A percentile compares a stretch with the other conserved stretches of the same genome.
These are phyloP conservation scores for Podaxis sp. DNA, from an alignment of 768 basidiomycete genomes.

Conservation along the genomic window DNA sequence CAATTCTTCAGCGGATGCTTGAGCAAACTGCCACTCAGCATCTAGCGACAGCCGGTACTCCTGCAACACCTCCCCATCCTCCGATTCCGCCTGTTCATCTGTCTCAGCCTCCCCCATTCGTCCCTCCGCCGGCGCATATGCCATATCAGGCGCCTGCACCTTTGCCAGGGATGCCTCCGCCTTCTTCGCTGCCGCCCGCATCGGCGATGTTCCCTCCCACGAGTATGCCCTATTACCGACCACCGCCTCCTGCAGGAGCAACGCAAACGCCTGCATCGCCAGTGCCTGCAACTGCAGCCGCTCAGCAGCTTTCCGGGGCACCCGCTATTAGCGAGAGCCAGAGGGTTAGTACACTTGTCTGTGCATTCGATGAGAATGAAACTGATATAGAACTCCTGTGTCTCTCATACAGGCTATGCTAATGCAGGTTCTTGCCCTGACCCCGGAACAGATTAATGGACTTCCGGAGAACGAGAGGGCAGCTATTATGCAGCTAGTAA, in stretches of 20 bases:
- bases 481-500: conserved; percentile 80
- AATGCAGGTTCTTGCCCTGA: conserved; percentile 81
- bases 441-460: conserved; percentile 78
- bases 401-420: conserved; percentile 60
- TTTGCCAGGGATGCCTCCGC: conserved; percentile 28
- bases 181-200: conserved; percentile 22
- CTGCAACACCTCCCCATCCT: conserved; percentile 23
- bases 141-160: conserved; percentile 31
- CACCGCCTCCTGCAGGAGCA: conserved; percentile 5
- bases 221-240: conserved; percentile 26
- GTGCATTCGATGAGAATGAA: conserved; percentile 6
- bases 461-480: conserved; percentile 76
- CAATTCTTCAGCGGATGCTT: conserved; percentile 72
- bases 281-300: conserved; percentile 26
- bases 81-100: conserved; percentile 31
- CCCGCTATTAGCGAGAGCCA: conserved; percentile 52
- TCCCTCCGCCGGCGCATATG: conserved; percentile 31
- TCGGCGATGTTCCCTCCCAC: conserved; percentile 32
- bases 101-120: conserved; percentile 46
- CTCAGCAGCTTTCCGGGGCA: conserved; percentile 26
- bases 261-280: conserved; percentile 18
- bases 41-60: conserved; percentile 18
- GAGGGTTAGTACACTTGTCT: conserved; percentile 29
- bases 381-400: conserved; percentile 17
- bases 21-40: conserved; percentile 32